Evolutionary conservation across 108 stramenopile genomes (phyloP), one percentile per base, ranked within the genome.

Genomic region (Nitzschia putrida): DNA sequence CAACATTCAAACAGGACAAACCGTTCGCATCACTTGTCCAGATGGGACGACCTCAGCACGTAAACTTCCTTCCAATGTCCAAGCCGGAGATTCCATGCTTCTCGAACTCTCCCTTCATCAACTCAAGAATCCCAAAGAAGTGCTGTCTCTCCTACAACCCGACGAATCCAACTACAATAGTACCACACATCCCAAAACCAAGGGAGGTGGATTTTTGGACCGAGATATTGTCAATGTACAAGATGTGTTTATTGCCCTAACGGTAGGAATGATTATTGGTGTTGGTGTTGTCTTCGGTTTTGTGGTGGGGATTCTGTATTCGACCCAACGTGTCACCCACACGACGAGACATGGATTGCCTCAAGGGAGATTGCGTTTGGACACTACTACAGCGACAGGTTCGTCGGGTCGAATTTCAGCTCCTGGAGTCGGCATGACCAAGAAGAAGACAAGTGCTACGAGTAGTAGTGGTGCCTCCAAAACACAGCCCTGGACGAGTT

Each of bases 11-110:
- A 16, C 57, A 3, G 72, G 72, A 29, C 61, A 72, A 29, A 69
- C 52, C 3, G 63, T 89, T 20, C 82, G 88, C 18, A 83, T 87
- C 21, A 70, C 72, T 4, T 69, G 83, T 1, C 80, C 85, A 20
- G 88, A 89, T 47, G 88, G 88, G 3, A 73, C 74, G 20, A 81
- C 81, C 59, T 84, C 81, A 7, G 77, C 79, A 52, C 84, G 83
- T 0, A 69, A 75, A 51, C 64, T 89, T 24, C 88, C 88, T 3
- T 74, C 69, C 11, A 85, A 82, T 0, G 18, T 81, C 18, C 58
- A 61, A 13, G 57, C 78, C 7, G 89, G 89, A 8, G 82, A 86
- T 57, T 77, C 83, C 18, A 87, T 90, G 49, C 68, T 85, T 40
- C 80, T 87, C 57, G 89, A 90, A 43, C 56, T 84, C n/a, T 40